phyloP scores from a whole-genome alignment of 352 stramenopile species.

The Phytophthora constricta region DNA sequence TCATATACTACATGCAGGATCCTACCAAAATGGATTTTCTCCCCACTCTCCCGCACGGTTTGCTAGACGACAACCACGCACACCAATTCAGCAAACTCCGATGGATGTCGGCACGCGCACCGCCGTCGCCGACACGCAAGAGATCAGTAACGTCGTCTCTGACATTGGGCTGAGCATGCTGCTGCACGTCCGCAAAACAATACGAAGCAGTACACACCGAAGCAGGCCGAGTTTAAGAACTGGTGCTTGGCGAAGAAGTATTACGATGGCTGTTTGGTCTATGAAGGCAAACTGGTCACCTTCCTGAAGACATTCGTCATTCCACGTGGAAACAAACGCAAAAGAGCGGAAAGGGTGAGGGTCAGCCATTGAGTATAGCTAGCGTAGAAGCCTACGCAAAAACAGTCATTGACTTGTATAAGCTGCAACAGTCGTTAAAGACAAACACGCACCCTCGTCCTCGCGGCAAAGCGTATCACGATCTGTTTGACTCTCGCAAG shows the following conservation, averaged over 20 bases:
- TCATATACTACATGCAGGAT: too few species aligned
- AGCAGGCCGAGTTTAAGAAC: not conserved
- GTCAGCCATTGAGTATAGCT: not conserved
- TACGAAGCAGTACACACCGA: not conserved
- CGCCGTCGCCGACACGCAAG: not conserved
- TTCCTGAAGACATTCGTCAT: not conserved
- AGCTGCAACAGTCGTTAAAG: not conserved
- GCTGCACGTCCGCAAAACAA: not conserved
- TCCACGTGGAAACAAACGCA: not conserved
- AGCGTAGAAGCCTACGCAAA: not conserved
- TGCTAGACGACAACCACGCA: not conserved
- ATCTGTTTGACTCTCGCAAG: not conserved
- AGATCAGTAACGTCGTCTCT: not conserved
- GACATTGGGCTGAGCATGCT: not conserved
- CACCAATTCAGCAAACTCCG: not conserved
- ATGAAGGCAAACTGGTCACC: not conserved
- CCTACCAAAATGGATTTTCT: too few species aligned
- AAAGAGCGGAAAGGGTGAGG: not conserved
- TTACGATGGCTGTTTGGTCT: not conserved
- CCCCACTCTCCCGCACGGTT: not conserved
- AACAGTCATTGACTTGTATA: not conserved
- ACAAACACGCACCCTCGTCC: not conserved
- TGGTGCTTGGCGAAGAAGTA: not conserved
- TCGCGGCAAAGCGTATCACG: not conserved
- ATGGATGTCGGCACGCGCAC: not conserved